These are phyloP conservation scores for Colletotrichum salicis DNA, from an alignment of 2,329 filamentous ascomycete genomes.

Conservation along the genomic window DNA sequence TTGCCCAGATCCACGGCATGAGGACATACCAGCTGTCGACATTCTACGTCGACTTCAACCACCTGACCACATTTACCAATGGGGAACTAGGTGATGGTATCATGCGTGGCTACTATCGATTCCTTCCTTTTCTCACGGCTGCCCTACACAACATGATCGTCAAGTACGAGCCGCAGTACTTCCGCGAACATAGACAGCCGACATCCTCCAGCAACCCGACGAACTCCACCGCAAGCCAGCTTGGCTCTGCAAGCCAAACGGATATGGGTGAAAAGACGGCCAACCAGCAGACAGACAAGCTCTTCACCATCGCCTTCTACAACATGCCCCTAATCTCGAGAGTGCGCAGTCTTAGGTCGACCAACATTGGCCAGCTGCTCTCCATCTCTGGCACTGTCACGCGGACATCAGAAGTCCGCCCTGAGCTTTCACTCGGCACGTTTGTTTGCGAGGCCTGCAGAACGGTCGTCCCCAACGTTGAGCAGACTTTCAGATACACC, in stretches of 20 bases:
- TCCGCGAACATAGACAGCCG: slow-evolving; percentile 89
- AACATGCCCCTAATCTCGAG: slow-evolving; percentile 89
- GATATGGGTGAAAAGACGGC: slow-evolving; percentile 80
- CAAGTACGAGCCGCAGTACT: slow-evolving; percentile 94
- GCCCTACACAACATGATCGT: slow-evolving; percentile 93
- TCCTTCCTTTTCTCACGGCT: slow-evolving; percentile 88
- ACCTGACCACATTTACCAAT: slow-evolving; percentile 81
- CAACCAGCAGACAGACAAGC: slow-evolving; percentile 95
- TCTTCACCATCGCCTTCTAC: slow-evolving; percentile 94
- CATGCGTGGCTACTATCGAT: slow-evolving; percentile 92
- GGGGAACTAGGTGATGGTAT: slow-evolving; percentile 87
- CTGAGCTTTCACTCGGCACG: slow-evolving; percentile 90
- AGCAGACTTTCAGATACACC: slow-evolving; percentile 97
- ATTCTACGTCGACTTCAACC: slow-evolving; percentile 87
- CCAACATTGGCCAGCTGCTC: slow-evolving; percentile 90
- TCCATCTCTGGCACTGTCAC: slow-evolving; percentile 98
- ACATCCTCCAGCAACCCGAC: slow-evolving; percentile 78
- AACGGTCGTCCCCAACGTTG: slow-evolving; percentile 85
- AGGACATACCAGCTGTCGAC: slow-evolving; percentile 80
- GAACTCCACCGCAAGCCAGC: slow-evolving; percentile 72
- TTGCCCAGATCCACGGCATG: slow-evolving; percentile 85
- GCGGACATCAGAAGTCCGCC: slow-evolving; percentile 94
- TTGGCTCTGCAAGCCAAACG: slow-evolving; percentile 70
- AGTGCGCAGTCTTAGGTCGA: slow-evolving; percentile 85
- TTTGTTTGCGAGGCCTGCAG: slow-evolving; percentile 93